These are phyloP conservation scores for Schizosaccharomyces pombe DNA, from an alignment of 805 yeast species.

Conservation along the genomic window DNA sequence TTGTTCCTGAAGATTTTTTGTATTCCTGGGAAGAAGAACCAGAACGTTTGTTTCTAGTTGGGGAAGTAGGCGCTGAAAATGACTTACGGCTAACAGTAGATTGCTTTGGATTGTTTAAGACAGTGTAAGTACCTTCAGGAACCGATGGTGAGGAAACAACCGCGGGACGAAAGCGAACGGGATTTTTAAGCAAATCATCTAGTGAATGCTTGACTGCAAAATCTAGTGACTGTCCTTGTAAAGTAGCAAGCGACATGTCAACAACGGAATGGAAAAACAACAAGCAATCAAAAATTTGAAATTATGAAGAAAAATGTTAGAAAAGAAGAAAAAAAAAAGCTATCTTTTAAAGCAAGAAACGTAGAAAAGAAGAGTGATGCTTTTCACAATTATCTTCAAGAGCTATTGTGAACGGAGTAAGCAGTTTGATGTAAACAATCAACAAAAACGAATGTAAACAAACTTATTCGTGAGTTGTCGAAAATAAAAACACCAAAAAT, in stretches of 20 bases:
- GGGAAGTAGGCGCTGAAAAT: background rate
- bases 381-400: too few species aligned
- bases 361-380: too few species aligned
- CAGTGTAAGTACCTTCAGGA: background rate
- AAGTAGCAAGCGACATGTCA: background rate
- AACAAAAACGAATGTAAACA: too few species aligned
- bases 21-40: background rate
- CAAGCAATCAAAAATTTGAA: too few species aligned
- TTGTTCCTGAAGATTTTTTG: background rate
- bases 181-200: slow-evolving; percentile 3
- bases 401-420: too few species aligned
- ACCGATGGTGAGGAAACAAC: background rate
- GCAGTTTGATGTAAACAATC: too few species aligned
- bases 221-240: background rate
- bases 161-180: slow-evolving; percentile 2
- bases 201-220: slow-evolving; percentile 3
- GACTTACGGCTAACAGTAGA: background rate
- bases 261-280: too few species aligned
- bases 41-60: background rate
- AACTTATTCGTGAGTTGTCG: too few species aligned
- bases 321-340: too few species aligned
- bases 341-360: too few species aligned
- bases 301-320: too few species aligned
- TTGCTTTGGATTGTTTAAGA: background rate
- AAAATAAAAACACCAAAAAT: too few species aligned